phyloP scores from a whole-genome alignment of 345 rosid species.

The Excoecaria agallocha region DNA sequence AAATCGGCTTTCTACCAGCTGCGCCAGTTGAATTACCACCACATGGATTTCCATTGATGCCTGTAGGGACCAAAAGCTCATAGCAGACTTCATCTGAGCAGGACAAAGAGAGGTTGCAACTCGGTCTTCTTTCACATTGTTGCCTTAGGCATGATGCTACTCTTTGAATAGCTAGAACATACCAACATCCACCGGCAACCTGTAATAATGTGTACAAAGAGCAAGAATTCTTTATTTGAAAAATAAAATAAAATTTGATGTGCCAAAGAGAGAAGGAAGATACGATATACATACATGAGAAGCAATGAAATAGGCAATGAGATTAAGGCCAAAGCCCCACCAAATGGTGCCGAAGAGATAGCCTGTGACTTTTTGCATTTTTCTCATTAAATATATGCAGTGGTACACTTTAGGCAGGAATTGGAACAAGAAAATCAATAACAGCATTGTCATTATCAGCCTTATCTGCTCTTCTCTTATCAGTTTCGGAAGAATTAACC shows the following conservation, averaged over 20 bases:
- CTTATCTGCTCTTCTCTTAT: constrained; percentile 58
- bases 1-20: constrained; percentile 42
- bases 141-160: constrained; percentile 69
- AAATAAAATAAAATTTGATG: background rate
- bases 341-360: constrained; percentile 91
- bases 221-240: background rate
- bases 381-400: constrained; percentile 63
- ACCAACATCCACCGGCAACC: constrained; percentile 97
- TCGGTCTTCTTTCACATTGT: constrained; percentile 47
- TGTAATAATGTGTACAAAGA: constrained; percentile 6
- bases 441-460: constrained; percentile 65
- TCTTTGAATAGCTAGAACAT: constrained; percentile 78
- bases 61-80: constrained; percentile 37
- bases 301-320: constrained; percentile 86
- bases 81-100: constrained; percentile 67
- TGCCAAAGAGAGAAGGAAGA: background rate
- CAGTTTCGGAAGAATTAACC: constrained; percentile 66
- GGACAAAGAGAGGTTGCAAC: constrained; percentile 55
- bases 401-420: constrained; percentile 88
- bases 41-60: constrained; percentile 41
- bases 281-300: constrained; percentile 59
- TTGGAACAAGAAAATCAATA: constrained; percentile 52
- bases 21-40: constrained; percentile 45
- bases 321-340: constrained; percentile 95
- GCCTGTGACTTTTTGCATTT: constrained; percentile 86